These are phyloP conservation scores for Bombardia bombarda DNA, from an alignment of 495 filamentous ascomycete species.

Conservation along the genomic window DNA sequence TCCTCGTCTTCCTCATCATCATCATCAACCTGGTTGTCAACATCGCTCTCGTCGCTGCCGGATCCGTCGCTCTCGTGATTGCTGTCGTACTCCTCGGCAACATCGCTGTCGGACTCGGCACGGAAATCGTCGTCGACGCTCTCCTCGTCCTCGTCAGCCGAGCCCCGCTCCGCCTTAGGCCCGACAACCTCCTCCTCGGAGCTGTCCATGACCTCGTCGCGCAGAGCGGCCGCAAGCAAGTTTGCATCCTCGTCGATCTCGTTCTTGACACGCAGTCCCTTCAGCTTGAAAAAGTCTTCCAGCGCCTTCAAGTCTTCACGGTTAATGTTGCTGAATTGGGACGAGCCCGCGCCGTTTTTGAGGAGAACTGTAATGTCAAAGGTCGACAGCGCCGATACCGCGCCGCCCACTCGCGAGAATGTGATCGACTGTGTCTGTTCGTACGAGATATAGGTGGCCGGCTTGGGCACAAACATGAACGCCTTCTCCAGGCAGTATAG, in stretches of 20 bases:
- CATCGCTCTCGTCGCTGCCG: conserved; percentile 47
- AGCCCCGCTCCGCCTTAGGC: conserved; percentile 70
- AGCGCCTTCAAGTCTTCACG: conserved; percentile 94
- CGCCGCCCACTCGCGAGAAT: conserved; percentile 92
- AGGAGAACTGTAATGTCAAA: conserved; percentile 92
- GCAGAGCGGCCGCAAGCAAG: conserved; percentile 72
- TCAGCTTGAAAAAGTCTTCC: conserved; percentile 91
- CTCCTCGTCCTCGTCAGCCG: conserved; percentile 92
- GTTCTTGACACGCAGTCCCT: conserved; percentile 92
- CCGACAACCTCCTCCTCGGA: conserved; percentile 79
- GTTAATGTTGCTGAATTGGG: conserved; percentile 98
- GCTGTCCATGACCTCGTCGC: conserved; percentile 64
- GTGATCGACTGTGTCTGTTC: conserved; percentile 84
- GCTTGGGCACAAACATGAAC: conserved; percentile 98
- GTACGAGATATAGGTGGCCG: conserved; percentile 90
- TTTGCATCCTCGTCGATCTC: conserved; percentile 64
- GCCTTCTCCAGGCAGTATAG: conserved; percentile 96
- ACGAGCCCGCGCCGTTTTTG: conserved; percentile 67
- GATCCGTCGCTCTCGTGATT: conserved; percentile 79
- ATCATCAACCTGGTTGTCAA: conserved; percentile 40
- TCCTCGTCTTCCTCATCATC: conserved; percentile 25
- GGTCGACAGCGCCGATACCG: conserved; percentile 86
- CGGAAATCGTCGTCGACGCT: conserved; percentile 94
- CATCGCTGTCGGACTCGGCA: conserved; percentile 82
- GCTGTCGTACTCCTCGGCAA: conserved; percentile 93